These are phyloP conservation scores for Sphaerostilbella broomeana DNA, from an alignment of 2,329 filamentous ascomycete genomes.

Conservation along the genomic window DNA sequence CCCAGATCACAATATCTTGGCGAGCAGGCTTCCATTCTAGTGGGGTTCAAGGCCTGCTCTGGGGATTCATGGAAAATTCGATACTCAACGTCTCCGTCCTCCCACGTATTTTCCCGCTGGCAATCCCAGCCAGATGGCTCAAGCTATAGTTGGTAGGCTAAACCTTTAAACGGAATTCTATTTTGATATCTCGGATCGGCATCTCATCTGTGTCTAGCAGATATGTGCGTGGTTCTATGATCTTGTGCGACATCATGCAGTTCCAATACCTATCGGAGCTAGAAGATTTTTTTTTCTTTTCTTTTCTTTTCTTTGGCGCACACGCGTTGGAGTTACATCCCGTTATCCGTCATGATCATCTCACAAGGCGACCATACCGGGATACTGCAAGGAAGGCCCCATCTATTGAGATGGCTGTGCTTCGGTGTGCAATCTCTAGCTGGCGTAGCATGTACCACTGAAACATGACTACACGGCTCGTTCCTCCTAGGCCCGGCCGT, in stretches of 20 bases:
- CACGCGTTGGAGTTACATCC: constrained; percentile 13
- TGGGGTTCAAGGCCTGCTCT: too few species aligned
- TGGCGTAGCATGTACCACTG: constrained; percentile 54
- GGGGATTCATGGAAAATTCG: constrained; percentile 23
- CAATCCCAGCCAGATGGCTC: too few species aligned
- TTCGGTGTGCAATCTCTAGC: constrained; percentile 39
- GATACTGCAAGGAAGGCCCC: constrained; percentile 51
- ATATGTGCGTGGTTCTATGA: too few species aligned
- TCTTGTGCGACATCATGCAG: too few species aligned
- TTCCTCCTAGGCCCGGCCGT: constrained; percentile 52
- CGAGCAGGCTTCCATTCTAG: constrained; percentile 3
- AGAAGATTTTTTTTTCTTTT: too few species aligned
- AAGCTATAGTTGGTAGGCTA: too few species aligned
- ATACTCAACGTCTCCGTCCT: constrained; percentile 9
- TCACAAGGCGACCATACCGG: constrained; percentile 54
- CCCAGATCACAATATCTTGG: too few species aligned
- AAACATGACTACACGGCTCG: constrained; percentile 60
- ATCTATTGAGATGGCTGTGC: constrained; percentile 51
- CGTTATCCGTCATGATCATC: constrained; percentile 30
- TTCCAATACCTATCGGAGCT: too few species aligned
- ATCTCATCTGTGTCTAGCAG: too few species aligned
- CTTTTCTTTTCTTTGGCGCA: neutral
- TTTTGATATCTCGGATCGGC: too few species aligned
- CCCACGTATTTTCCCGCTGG: constrained; percentile 10
- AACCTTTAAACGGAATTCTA: too few species aligned